Conservation (phyloP, 108 stramenopile species). For the Nitzschia palea region DNA sequence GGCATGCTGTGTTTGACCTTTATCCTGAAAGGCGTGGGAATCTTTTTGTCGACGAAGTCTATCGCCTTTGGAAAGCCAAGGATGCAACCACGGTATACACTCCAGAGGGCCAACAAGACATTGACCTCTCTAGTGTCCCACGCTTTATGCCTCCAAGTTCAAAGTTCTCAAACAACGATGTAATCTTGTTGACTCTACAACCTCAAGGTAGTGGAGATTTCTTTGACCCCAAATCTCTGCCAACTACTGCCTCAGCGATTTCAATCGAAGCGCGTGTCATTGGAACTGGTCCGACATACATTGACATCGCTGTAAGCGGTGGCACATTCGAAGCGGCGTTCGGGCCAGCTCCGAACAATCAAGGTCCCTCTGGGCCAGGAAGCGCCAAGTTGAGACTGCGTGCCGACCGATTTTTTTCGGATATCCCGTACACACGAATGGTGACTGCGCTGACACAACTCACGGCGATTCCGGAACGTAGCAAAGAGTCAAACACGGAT, state of each 20-base stretch:
- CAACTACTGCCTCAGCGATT: slow-evolving; percentile 59
- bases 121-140: neutral
- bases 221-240: slow-evolving; percentile 49
- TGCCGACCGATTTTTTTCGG: slow-evolving; percentile 80
- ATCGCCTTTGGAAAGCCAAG: slow-evolving; percentile 67
- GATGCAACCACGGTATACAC: slow-evolving; percentile 64
- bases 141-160: slow-evolving; percentile 60
- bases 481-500: slow-evolving; percentile 12
- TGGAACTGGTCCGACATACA: slow-evolving; percentile 68
- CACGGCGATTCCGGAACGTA: slow-evolving; percentile 55
- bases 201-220: slow-evolving; percentile 85
- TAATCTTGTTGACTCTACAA: slow-evolving; percentile 75
- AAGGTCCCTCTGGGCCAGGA: slow-evolving; percentile 45
- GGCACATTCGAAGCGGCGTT: slow-evolving; percentile 74
- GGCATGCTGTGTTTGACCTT: slow-evolving; percentile 75
- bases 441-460: slow-evolving; percentile 72
- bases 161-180: slow-evolving; percentile 82
- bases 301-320: slow-evolving; percentile 70
- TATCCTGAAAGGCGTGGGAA: slow-evolving; percentile 76
- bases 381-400: slow-evolving; percentile 62
- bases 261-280: slow-evolving; percentile 70
- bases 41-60: slow-evolving; percentile 85
- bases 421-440: slow-evolving; percentile 85
- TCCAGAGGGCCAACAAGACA: neutral
- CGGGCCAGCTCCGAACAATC: slow-evolving; percentile 77